Evolutionary conservation across 2,329 filamentous ascomycete species (phyloP).

Genomic region (Exophiala sideris): DNA sequence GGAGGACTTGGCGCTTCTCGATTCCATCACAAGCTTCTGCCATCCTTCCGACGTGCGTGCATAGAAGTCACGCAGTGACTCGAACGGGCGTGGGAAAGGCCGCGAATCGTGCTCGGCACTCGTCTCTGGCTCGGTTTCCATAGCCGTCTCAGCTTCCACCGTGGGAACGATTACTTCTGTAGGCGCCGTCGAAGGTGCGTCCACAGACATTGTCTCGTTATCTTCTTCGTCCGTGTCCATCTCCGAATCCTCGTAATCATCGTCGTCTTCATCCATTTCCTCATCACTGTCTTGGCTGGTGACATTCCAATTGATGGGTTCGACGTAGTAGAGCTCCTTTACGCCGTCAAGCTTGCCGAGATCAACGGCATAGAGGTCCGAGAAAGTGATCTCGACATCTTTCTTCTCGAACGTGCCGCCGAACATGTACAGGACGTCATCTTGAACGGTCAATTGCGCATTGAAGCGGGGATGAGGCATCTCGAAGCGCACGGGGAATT

Average conservation of each 20-base stretch:
- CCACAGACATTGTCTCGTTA: constrained; percentile 39
- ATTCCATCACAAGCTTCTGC: constrained; percentile 81
- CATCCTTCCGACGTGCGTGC: constrained; percentile 80
- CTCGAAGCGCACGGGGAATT: constrained; percentile 67
- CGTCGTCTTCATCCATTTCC: constrained; percentile 41
- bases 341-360: constrained; percentile 93
- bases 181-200: constrained; percentile 36
- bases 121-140: constrained; percentile 26
- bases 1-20: constrained; percentile 62
- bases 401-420: constrained; percentile 94
- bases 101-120: constrained; percentile 65
- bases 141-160: constrained; percentile 33
- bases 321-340: constrained; percentile 81
- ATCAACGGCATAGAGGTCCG: constrained; percentile 89
- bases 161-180: constrained; percentile 36
- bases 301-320: constrained; percentile 79
- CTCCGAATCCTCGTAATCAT: constrained; percentile 42
- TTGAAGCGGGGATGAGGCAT: constrained; percentile 91
- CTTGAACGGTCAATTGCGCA: constrained; percentile 82
- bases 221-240: constrained; percentile 49
- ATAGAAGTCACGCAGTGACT: constrained; percentile 89
- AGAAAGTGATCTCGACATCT: constrained; percentile 91
- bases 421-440: constrained; percentile 89
- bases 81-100: constrained; percentile 78
- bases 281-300: constrained; percentile 61